phyloP scores from a whole-genome alignment of 805 yeast genomes.

The Sugiyamaella marilandica region DNA sequence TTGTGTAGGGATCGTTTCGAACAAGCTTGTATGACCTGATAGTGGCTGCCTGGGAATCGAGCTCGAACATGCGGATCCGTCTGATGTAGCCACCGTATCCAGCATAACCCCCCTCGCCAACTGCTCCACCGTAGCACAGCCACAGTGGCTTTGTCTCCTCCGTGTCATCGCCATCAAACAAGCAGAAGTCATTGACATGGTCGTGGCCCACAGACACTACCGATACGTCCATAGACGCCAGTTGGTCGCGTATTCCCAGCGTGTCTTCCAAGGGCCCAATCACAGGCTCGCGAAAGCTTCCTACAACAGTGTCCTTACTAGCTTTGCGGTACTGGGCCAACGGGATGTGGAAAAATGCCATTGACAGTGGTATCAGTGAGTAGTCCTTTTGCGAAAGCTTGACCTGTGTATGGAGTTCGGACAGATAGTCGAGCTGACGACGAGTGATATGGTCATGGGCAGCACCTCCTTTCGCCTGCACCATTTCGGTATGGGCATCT shows the following conservation, averaged over 20 bases:
- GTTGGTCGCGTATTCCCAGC: slow-evolving; percentile 49
- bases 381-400: slow-evolving; percentile 33
- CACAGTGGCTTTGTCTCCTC: slow-evolving; percentile 43
- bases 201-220: slow-evolving; percentile 89
- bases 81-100: slow-evolving; percentile 89
- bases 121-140: slow-evolving; percentile 92
- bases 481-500: slow-evolving; percentile 69
- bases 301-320: slow-evolving; percentile 43
- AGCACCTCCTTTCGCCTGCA: slow-evolving; percentile 38
- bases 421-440: slow-evolving; percentile 58
- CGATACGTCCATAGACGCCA: slow-evolving; percentile 64
- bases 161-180: slow-evolving; percentile 42
- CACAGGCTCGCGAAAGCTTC: slow-evolving; percentile 63
- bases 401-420: slow-evolving; percentile 32
- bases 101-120: slow-evolving; percentile 94
- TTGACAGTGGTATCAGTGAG: slow-evolving; percentile 48
- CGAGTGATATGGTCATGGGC: slow-evolving; percentile 87
- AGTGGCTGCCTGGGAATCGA: slow-evolving; percentile 46
- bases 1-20: slow-evolving; percentile 47
- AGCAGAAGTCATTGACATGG: slow-evolving; percentile 90
- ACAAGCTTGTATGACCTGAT: slow-evolving; percentile 71
- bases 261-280: slow-evolving; percentile 74
- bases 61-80: slow-evolving; percentile 65
- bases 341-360: slow-evolving; percentile 96
- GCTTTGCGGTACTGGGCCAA: slow-evolving; percentile 70